Base-by-base conservation (phyloP, 495 filamentous ascomycete species). In the Aspergillus conjunctus region DNA sequence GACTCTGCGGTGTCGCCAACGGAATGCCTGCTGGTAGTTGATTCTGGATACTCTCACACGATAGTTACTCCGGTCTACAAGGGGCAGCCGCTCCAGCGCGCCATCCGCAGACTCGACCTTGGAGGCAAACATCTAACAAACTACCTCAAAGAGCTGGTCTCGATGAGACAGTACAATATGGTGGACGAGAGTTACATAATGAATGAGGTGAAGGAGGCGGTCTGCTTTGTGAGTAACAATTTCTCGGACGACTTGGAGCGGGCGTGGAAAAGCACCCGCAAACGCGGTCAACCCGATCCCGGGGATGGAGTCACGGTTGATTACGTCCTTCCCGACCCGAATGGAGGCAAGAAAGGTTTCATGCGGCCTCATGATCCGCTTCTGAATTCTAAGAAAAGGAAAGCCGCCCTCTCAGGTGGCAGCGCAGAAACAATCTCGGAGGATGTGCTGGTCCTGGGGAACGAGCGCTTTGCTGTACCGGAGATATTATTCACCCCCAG, bases 101-200 rank as follows among this genome's bases (percentile, higher is more conserved):
- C 87, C 12, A 85, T 97, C 57, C 89, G 95, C 15, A 83, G 94
- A 51, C 86, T 99, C 41, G 92, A 97, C 60, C 77, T 99, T 26
- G 94, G 94, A 21, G 94, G 94, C 11, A 97, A 95, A 71, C 83
- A 94, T 33, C 77, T 99, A 56, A 97, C 94, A n/a, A 98, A 97
- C 72, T 89, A 92, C 67, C 83, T 99, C 21, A 93, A 95, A 62
- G 88, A 94, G 54, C 80, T 96, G 26, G 85, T 97, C 20, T 97
- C 94, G 8, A 83, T 93, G 55, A 85, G 93, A 32, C 91, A 96
- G 63, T 96, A 92, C 71, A 93, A 96, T 71, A 92, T 98, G 88
- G 85, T 92, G 61, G 91, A 96, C 67, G 94, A 99, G 65, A 86
- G 88, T 15, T 86, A 94, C 68, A 84, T 98, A 18, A 93, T 97